These are phyloP conservation scores for Lentinus polychrous DNA, from an alignment of 1,284 basidiomycete genomes.

Conservation along the genomic window DNA sequence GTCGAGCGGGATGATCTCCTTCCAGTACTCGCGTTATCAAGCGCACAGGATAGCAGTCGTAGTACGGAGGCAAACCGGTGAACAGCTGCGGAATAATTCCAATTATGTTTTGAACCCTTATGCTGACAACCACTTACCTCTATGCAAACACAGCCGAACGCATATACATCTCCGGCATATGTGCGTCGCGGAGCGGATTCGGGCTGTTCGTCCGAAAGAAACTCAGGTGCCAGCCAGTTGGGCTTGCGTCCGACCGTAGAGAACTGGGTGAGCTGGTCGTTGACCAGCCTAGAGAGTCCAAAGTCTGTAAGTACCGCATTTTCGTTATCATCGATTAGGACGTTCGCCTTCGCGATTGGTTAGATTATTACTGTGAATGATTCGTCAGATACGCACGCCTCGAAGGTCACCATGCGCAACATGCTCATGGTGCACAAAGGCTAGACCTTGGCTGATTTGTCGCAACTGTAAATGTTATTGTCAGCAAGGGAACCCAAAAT, in stretches of 20 bases:
- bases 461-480: too few species aligned
- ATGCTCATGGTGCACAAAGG: background rate
- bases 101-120: too few species aligned
- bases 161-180: slow-evolving; percentile 1
- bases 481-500: too few species aligned
- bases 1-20: too few species aligned
- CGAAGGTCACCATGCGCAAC: slow-evolving; percentile 4
- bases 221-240: background rate
- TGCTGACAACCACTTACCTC: too few species aligned
- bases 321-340: background rate
- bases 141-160: background rate
- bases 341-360: background rate
- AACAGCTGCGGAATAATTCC: too few species aligned
- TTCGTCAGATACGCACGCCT: background rate
- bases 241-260: too few species aligned
- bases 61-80: too few species aligned
- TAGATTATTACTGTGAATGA: background rate
- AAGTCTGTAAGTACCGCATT: background rate
- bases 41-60: too few species aligned
- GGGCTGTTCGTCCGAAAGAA: background rate
- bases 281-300: background rate
- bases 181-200: background rate
- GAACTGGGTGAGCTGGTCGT: background rate
- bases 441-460: background rate
- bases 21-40: too few species aligned